Evolutionary conservation across 768 basidiomycete genomes (phyloP).

Genomic region (Boletus rubroflammeus): DNA sequence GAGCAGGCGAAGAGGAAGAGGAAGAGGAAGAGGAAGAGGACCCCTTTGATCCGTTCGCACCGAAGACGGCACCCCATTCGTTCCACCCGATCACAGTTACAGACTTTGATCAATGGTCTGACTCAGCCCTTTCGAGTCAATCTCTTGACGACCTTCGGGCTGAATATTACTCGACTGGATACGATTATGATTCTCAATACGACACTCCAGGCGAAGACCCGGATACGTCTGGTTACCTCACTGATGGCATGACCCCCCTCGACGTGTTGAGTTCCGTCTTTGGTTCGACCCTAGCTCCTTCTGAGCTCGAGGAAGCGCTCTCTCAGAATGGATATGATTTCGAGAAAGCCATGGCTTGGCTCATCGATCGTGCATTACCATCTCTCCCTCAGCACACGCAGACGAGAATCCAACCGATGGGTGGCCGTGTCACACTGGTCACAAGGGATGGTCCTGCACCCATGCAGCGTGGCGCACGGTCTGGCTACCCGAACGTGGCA

Average conservation of each 20-base stretch:
- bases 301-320: conserved; percentile 91
- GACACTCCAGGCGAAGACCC: conserved; percentile 39
- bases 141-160: conserved; percentile 49
- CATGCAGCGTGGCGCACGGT: conserved; percentile 41
- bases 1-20: conserved; percentile 58
- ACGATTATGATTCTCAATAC: conserved; percentile 32
- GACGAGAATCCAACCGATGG: conserved; percentile 55
- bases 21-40: conserved; percentile 77
- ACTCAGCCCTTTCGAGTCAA: conserved; percentile 49
- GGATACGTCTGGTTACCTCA: conserved; percentile 59
- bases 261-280: conserved; percentile 95
- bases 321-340: conserved; percentile 89
- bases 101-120: conserved; percentile 61
- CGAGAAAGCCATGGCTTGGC: conserved; percentile 91
- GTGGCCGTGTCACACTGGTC: conserved; percentile 64
- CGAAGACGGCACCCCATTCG: conserved; percentile 42
- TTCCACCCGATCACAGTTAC: conserved; percentile 63
- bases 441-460: conserved; percentile 47
- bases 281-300: conserved; percentile 82
- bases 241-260: conserved; percentile 95
- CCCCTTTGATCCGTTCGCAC: conserved; percentile 75
- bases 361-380: conserved; percentile 71
- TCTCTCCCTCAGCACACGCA: conserved; percentile 38
- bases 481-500: conserved; percentile 29
- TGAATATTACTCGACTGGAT: conserved; percentile 29